phyloP scores from a whole-genome alignment of 2,329 filamentous ascomycete genomes.

The Aspergillus melleus region DNA sequence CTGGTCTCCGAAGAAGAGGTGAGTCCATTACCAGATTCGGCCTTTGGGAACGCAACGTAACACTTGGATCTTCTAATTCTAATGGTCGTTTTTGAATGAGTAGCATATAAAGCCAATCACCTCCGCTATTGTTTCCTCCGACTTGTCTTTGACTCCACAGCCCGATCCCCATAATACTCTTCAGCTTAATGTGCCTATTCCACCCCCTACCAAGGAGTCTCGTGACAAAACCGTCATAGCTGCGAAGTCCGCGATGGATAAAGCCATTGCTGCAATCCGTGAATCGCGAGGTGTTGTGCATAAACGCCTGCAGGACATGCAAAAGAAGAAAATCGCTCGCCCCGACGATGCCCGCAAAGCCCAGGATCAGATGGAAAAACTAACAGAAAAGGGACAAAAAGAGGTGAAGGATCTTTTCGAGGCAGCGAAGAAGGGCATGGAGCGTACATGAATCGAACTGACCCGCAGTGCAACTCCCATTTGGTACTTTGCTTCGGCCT shows the following conservation, averaged over 20 bases:
- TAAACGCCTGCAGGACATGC: conserved; percentile 47
- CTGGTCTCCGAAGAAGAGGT: conserved; percentile 65
- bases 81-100: conserved; percentile 1
- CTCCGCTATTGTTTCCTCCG: conserved; percentile 44
- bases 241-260: conserved; percentile 46
- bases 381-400: conserved; percentile 47
- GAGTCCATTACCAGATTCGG: conserved; percentile 23
- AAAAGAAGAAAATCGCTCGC: conserved; percentile 44
- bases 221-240: conserved; percentile 41
- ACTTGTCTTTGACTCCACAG: conserved; percentile 46
- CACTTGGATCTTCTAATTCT: not conserved
- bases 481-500: not conserved
- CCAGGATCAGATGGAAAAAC: conserved; percentile 49
- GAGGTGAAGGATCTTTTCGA: conserved; percentile 49
- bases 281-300: conserved; percentile 46
- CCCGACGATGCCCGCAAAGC: conserved; percentile 49
- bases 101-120: conserved; percentile 48
- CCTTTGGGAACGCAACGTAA: not conserved
- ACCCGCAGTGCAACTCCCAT: not conserved
- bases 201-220: conserved; percentile 49
- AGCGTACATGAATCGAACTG: conserved; percentile 27
- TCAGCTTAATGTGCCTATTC: conserved; percentile 47
- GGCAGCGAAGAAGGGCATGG: conserved; percentile 39
- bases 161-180: conserved; percentile 45
- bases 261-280: conserved; percentile 39